Evolutionary conservation across 495 filamentous ascomycete genomes (phyloP).

Genomic region (Bacidia gigantensis): DNA sequence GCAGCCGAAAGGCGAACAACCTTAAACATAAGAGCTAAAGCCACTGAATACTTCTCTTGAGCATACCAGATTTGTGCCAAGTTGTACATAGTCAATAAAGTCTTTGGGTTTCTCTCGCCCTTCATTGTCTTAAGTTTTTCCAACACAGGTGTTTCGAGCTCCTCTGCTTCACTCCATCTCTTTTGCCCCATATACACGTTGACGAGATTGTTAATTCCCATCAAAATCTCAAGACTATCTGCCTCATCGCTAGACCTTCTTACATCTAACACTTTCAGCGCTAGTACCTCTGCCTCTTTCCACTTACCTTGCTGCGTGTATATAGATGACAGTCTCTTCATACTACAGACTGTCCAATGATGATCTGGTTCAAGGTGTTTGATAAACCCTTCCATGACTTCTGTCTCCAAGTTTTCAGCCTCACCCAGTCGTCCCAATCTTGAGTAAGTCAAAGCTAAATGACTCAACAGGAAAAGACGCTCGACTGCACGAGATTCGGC

Average conservation of each 20-base stretch:
- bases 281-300: conserved; percentile 16
- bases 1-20: background rate
- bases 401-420: conserved; percentile 10
- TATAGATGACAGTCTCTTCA: conserved; percentile 12
- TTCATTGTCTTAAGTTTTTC: background rate
- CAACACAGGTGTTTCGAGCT: background rate
- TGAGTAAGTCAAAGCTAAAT: conserved; percentile 21
- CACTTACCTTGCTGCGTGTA: conserved; percentile 18
- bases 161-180: conserved; percentile 6
- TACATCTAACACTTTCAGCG: background rate
- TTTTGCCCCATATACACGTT: background rate
- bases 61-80: background rate
- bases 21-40: background rate
- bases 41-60: background rate
- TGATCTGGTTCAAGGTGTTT: conserved; percentile 6
- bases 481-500: conserved; percentile 19
- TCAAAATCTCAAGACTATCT: background rate
- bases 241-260: background rate
- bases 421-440: conserved; percentile 21
- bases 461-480: conserved; percentile 12
- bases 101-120: background rate
- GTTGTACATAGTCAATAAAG: background rate
- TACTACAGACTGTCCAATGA: conserved; percentile 15
- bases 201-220: background rate
- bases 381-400: background rate